Evolutionary conservation across 148 eudicot genomes (phyloP).

Genomic region (Rhododendron williamsianum): DNA sequence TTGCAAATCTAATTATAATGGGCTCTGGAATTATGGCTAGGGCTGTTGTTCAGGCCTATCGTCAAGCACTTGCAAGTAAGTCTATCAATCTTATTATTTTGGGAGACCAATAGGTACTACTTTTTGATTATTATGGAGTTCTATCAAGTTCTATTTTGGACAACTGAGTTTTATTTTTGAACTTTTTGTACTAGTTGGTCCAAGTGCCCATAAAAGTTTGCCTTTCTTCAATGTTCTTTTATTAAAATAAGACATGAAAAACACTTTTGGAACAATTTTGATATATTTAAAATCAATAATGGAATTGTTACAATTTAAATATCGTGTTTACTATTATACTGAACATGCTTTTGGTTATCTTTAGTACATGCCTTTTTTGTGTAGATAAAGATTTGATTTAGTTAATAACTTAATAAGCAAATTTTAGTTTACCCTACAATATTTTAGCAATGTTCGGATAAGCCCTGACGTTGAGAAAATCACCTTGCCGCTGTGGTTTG

Average conservation of each 20-base stretch:
- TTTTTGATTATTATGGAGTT: not conserved
- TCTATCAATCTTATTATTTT: not conserved
- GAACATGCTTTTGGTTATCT: not conserved
- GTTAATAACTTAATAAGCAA: not conserved
- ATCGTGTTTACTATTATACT: not conserved
- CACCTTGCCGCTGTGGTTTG: not conserved
- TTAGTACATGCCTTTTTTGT: not conserved
- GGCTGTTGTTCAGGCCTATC: constrained; percentile 66
- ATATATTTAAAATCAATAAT: not conserved
- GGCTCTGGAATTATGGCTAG: constrained; percentile 56
- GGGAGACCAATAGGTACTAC: not conserved
- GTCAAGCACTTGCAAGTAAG: constrained; percentile 65
- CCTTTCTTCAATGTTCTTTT: not conserved
- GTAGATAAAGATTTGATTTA: not conserved
- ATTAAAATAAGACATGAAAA: not conserved
- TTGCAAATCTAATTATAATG: constrained; percentile 52
- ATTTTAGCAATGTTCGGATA: not conserved
- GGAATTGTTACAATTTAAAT: not conserved
- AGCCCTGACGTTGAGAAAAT: not conserved
- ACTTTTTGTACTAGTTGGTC: not conserved
- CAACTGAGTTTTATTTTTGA: not conserved
- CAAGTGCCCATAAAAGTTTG: not conserved
- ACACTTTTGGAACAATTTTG: not conserved
- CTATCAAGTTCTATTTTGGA: not conserved
- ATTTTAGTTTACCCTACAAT: not conserved